Evolutionary conservation across 2,329 filamentous ascomycete genomes (phyloP).

Genomic region (Pseudogymnoascus sp.): DNA sequence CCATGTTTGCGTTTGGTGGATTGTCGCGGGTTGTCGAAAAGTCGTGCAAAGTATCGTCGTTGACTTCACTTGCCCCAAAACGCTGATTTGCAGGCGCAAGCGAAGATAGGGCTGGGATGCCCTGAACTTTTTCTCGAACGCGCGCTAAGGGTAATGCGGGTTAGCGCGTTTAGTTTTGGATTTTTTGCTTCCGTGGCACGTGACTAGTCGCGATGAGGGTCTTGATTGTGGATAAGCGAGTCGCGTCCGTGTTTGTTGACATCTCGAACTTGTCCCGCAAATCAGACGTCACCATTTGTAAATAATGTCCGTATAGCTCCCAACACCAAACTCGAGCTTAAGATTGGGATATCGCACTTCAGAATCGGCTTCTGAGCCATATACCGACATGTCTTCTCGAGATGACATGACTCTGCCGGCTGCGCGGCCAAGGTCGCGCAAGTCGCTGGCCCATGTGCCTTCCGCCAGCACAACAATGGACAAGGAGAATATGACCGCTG

Average conservation of each 20-base stretch:
- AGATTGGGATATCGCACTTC: neutral
- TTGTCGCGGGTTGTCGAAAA: constrained; percentile 21
- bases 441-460: constrained; percentile 61
- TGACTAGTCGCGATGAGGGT: neutral
- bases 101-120: constrained; percentile 8
- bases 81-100: constrained; percentile 3
- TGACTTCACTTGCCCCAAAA: constrained; percentile 14
- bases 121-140: constrained; percentile 1
- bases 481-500: constrained; percentile 72
- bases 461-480: constrained; percentile 42
- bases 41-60: constrained; percentile 20
- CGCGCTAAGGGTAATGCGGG: neutral
- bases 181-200: neutral
- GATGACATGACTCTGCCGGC: constrained; percentile 46
- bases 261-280: constrained; percentile 8
- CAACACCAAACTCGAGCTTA: constrained; percentile 6
- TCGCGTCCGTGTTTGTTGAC: constrained; percentile 11
- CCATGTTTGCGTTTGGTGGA: constrained; percentile 52
- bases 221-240: constrained; percentile 10
- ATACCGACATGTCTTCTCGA: constrained; percentile 32
- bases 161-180: neutral
- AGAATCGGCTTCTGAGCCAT: neutral
- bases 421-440: constrained; percentile 49
- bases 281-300: constrained; percentile 9
- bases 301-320: constrained; percentile 6